Conservation (phyloP, 164 flowering plant genomes). For the Umbellularia californica region DNA sequence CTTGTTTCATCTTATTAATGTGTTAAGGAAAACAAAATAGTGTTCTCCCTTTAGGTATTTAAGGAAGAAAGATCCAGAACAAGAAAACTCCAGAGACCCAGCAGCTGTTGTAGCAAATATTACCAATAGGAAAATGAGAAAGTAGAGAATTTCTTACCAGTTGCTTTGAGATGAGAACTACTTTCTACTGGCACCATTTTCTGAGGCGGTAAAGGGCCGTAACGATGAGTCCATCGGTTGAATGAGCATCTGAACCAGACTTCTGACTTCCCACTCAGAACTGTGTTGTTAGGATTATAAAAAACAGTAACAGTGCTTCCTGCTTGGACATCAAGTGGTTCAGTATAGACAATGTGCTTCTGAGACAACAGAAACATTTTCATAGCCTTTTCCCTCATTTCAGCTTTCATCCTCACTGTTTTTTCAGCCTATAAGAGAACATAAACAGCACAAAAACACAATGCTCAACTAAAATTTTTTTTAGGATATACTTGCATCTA, state of each 20-base stretch:
- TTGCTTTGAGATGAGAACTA: conserved; percentile 60
- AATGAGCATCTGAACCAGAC: conserved; percentile 93
- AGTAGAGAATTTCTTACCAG: conserved; percentile 40
- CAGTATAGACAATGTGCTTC: conserved; percentile 84
- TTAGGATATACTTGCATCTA: neutral
- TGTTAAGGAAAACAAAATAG: too few relatives aligned
- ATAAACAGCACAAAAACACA: conserved; percentile 1
- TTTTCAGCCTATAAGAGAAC: conserved; percentile 58
- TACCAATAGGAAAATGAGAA: neutral
- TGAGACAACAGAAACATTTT: conserved; percentile 77
- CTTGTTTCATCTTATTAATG: too few relatives aligned
- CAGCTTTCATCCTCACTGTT: conserved; percentile 76
- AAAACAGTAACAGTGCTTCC: conserved; percentile 62
- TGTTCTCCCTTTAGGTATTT: too few relatives aligned
- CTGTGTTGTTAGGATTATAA: conserved; percentile 86
- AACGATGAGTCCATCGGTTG: conserved; percentile 85
- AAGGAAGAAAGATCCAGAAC: too few relatives aligned
- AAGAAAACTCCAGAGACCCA: too few relatives aligned
- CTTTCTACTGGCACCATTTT: conserved; percentile 70
- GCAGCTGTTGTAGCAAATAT: too few relatives aligned
- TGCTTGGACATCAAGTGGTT: conserved; percentile 86
- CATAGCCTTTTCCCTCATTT: conserved; percentile 66
- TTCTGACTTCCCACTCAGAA: conserved; percentile 83
- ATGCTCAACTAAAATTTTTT: neutral
- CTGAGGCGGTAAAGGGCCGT: conserved; percentile 77